phyloP scores from a whole-genome alignment of 176 grass and related monocot species.

The Carex scoparia region DNA sequence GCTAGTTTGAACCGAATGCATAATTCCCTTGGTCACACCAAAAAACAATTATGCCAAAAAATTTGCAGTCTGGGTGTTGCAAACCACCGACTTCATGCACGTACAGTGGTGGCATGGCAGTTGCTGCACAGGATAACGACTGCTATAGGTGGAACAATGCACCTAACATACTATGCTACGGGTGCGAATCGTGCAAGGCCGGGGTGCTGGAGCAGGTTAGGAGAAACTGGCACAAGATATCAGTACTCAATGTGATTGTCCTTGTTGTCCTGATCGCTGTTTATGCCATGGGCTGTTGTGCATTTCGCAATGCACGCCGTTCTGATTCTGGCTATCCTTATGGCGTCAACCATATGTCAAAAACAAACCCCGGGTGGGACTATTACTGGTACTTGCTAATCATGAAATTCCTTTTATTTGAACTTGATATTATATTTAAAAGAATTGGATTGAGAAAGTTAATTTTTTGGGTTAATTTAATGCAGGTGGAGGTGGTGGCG shows the following conservation, averaged over 20 bases:
- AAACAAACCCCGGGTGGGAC: conserved; percentile 80
- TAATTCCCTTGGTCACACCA: background rate
- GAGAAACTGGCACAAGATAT: conserved; percentile 85
- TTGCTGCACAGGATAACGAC: conserved; percentile 65
- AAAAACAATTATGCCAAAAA: background rate
- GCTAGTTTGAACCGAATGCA: background rate
- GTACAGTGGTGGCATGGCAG: conserved; percentile 53
- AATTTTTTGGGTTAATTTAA: conserved; percentile 21
- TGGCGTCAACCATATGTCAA: conserved; percentile 84
- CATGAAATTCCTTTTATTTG: background rate
- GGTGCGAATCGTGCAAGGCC: conserved; percentile 88
- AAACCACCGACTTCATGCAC: conserved; percentile 90
- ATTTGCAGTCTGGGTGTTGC: conserved; percentile 84
- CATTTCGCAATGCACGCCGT: conserved; percentile 71
- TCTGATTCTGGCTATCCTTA: conserved; percentile 60
- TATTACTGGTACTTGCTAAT: conserved; percentile 69
- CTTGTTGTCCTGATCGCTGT: conserved; percentile 60
- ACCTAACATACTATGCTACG: conserved; percentile 64
- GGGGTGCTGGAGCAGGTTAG: conserved; percentile 85
- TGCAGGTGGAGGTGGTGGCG: conserved; percentile 66
- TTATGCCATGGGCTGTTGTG: conserved; percentile 70
- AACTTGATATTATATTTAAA: background rate
- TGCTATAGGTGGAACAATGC: conserved; percentile 95
- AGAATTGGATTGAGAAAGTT: background rate
- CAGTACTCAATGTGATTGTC: conserved; percentile 61